Base-by-base conservation (phyloP, 129 eudicot species). In the sunflower (Helianthus annuus) region DNA sequence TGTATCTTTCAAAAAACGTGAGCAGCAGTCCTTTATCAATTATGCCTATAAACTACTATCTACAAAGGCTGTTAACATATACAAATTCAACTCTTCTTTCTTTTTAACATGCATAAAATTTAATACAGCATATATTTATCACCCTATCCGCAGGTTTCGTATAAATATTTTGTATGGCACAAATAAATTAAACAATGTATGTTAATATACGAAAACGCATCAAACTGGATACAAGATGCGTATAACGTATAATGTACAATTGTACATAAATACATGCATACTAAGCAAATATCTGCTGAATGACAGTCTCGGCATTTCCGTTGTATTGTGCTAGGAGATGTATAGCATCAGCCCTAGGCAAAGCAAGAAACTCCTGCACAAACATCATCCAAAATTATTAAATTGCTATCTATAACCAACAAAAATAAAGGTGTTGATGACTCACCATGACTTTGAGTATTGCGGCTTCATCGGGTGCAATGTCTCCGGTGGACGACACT, bases 261-360 rank as follows among this genome's bases (percentile, higher is more conserved):
- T 57, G 42, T 66, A 13, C 59, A 39, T 22, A 12, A 36, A 58
- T 58, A 22, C 64, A 58, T 27, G 27, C 49, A 64, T 66, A n/a
- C 89, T 91, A 95, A 7, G 96, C 88, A 86, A 95, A 95, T 74
- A 90, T 83, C 74, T 95, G 96, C 76, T 90, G 96, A 44, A 95
- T 95, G 14, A 91, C 94, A 11, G 91, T 86, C 84, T 95, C 99
- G 27, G 99, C 99, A 57, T 88, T 83, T 29, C 99, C 96, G 48
- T 88, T 80, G 80, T 90, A 95, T 72, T 95, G 94, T 11, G 88
- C 87, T 52, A 95, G 85, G 32, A 95, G 91, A 76, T 90, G 99
- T 75, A 95, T 95, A 12, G 99, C 99, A 68, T 95, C 99, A 0
- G 96, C 97, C 81, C 99, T 77, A 3, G 99, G 97, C 79, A 95